Base-by-base conservation (phyloP, 768 basidiomycete species). In the Naganishia vishniacii region DNA sequence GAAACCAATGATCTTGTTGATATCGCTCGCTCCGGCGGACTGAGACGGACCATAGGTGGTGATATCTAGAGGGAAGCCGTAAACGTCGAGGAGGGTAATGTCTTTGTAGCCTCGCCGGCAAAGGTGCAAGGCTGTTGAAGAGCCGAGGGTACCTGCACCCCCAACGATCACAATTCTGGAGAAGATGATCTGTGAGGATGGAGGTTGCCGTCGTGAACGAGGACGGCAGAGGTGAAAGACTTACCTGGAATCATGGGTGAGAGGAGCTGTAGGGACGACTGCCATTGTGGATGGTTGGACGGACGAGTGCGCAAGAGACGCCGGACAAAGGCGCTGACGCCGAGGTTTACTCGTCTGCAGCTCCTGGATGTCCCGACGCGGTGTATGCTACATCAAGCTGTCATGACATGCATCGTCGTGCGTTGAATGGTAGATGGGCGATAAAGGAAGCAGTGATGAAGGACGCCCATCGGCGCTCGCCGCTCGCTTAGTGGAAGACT, bases 121-220 rank as follows among this genome's bases (percentile, higher is more conserved):
- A 5, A 77, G 70, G 45, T 77, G 73, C 1, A 77, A 61, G 4
- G 76, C 76, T 0, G 76, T 77, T 6, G 73, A 75, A 13, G 67
- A 70, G 1, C 76, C 76, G 32, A 77, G 70, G 3, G 75, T 77
- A 9, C 75, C 75, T 26, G 67, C 73, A 26, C 75, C 75, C 20
- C 73, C 73, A 2, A 77, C 69, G 25, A 75, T 59, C 4, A 68
- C n/a, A 37, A 68, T 62, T 15, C 59, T 61, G 20, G 12, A 12
- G 47, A n/a, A 25, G 18, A 46, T 46, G 45, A 46, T 6, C 45
- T 18, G 23, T 46, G 7, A 46, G 45, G n/a, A n/a, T n/a, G 7
- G 45, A 46, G 16, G 13, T 18, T 6, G 8, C 45, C 11, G 45
- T 16, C 45, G n/a, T 6, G 16, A 8, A n/a, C 45, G 20, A 40